Percentiles rank a stretch among this genome's conserved stretches.
Conservation (phyloP, 2,329 filamentous ascomycete genomes). For the Boeremia lycopersici region DNA sequence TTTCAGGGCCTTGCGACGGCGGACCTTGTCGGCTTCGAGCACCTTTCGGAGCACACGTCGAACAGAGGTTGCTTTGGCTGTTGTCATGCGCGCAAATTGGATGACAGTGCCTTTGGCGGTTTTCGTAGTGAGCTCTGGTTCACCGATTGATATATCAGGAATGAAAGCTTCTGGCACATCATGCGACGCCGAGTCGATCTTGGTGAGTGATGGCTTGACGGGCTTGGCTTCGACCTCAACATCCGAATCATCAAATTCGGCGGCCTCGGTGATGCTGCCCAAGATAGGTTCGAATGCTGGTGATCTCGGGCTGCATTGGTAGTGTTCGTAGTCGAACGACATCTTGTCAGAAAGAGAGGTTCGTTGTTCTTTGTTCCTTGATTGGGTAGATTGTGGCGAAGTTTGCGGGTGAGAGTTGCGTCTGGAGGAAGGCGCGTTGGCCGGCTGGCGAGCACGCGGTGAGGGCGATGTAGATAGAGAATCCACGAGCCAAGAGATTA, state of each 20-base stretch:
- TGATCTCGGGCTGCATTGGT: constrained; percentile 24
- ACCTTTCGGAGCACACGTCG: constrained; percentile 30
- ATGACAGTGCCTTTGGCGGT: constrained; percentile 30
- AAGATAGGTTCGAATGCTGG: constrained; percentile 32
- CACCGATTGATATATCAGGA: constrained; percentile 26
- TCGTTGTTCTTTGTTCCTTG: constrained; percentile 6
- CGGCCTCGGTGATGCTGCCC: constrained; percentile 32
- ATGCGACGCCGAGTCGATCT: constrained; percentile 16
- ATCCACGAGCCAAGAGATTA: constrained; percentile 25
- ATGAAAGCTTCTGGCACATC: constrained; percentile 26
- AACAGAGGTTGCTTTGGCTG: constrained; percentile 23
- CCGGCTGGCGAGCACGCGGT: constrained; percentile 17
- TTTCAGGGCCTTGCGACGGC: constrained; percentile 26
- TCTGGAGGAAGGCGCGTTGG: constrained; percentile 13
- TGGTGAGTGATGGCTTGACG: constrained; percentile 21
- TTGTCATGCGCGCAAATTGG: constrained; percentile 24
- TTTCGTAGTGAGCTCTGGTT: constrained; percentile 25
- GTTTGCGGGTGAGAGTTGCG: constrained; percentile 12
- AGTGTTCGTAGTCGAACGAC: constrained; percentile 21
- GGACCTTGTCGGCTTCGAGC: constrained; percentile 30
- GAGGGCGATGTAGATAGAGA: constrained; percentile 25
- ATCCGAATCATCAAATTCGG: constrained; percentile 25
- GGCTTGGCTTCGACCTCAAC: constrained; percentile 8
- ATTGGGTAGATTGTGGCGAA: constrained; percentile 6
- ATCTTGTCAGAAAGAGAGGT: constrained; percentile 15